Conservation (phyloP, 2,329 filamentous ascomycete genomes). For the Dichotomopilus funicola region DNA sequence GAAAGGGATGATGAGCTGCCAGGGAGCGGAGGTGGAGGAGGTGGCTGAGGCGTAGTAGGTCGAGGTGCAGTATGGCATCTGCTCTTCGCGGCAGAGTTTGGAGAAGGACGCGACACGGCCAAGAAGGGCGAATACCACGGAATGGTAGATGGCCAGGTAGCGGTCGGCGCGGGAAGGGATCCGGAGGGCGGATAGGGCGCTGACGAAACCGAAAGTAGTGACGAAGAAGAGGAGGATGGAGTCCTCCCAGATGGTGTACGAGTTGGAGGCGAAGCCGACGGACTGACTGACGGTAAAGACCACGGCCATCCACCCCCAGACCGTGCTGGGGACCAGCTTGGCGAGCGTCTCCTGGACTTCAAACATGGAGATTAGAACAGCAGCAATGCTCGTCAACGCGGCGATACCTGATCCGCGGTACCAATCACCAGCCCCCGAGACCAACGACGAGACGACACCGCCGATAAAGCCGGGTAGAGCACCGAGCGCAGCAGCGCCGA, state of each 20-base stretch:
- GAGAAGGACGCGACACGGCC: conserved; percentile 79
- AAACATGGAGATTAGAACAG: conserved; percentile 38
- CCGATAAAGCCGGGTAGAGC: conserved; percentile 30
- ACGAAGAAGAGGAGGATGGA: conserved; percentile 89
- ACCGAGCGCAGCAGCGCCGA: conserved; percentile 32
- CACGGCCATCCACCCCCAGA: conserved; percentile 85
- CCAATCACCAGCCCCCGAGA: conserved; percentile 35
- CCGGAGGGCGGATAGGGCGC: conserved; percentile 67
- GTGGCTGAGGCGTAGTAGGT: conserved; percentile 91
- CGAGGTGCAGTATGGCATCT: conserved; percentile 93
- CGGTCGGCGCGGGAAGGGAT: conserved; percentile 61
- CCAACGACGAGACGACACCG: conserved; percentile 28
- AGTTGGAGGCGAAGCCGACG: conserved; percentile 93
- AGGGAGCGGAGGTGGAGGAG: conserved; percentile 85
- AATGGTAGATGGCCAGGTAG: conserved; percentile 75
- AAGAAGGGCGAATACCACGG: conserved; percentile 72
- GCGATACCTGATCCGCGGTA: conserved; percentile 36
- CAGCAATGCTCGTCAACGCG: conserved; percentile 39
- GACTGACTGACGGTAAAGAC: conserved; percentile 81
- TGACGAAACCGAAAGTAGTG: conserved; percentile 74
- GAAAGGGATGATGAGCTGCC: conserved; percentile 80
- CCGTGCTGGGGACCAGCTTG: conserved; percentile 59
- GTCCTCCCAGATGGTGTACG: conserved; percentile 98
- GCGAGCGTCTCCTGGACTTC: conserved; percentile 38
- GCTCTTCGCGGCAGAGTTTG: conserved; percentile 90